Evolutionary conservation across 768 basidiomycete species (phyloP).

Genomic region (Hygrophoropsis aurantiaca): DNA sequence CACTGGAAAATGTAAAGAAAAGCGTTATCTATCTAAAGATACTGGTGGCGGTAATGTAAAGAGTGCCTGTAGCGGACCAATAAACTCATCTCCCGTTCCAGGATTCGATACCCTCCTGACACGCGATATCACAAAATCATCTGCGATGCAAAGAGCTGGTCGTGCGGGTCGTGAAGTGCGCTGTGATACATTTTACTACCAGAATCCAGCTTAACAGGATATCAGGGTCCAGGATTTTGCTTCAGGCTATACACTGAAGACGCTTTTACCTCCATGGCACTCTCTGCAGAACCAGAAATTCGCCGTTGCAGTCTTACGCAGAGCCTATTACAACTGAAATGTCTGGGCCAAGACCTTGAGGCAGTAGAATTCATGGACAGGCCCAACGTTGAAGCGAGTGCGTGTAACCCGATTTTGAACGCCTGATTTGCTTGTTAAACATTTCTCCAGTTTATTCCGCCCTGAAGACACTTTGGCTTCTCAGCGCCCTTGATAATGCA

Average conservation of each 20-base stretch:
- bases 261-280: conserved; percentile 63
- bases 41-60: conserved; percentile 62
- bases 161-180: conserved; percentile 91
- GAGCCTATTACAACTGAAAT: conserved; percentile 83
- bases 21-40: conserved; percentile 71
- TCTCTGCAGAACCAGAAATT: conserved; percentile 85
- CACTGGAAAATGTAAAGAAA: conserved; percentile 95
- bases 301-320: conserved; percentile 82
- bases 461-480: conserved; percentile 69
- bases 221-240: conserved; percentile 77
- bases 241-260: conserved; percentile 91
- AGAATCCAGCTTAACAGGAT: conserved; percentile 2
- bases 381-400: conserved; percentile 75
- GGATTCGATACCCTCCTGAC: conserved; percentile 88
- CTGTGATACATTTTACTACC: not conserved
- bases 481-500: conserved; percentile 73
- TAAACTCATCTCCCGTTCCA: conserved; percentile 28
- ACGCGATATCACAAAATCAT: conserved; percentile 83
- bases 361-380: conserved; percentile 87
- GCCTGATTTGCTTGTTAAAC: not conserved
- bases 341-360: conserved; percentile 77
- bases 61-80: not conserved
- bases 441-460: conserved; percentile 54
- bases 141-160: conserved; percentile 91
- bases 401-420: conserved; percentile 24